Evolutionary conservation across 2,329 filamentous ascomycete genomes (phyloP).

Genomic region (Leptoxyphium fumago): DNA sequence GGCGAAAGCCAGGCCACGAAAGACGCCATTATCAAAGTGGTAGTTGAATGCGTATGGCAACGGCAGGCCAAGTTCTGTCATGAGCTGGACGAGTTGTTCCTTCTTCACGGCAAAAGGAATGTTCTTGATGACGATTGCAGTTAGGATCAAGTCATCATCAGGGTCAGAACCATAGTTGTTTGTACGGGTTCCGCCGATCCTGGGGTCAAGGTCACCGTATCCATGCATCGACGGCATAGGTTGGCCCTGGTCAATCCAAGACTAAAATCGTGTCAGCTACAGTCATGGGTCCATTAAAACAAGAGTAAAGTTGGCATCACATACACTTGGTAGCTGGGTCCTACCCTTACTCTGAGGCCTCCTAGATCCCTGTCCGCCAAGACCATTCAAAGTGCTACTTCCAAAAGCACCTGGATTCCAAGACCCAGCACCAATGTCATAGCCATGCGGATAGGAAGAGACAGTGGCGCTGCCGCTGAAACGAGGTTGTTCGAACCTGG

Average conservation of each 20-base stretch:
- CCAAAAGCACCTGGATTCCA: slow-evolving; percentile 68
- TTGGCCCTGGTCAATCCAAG: slow-evolving; percentile 44
- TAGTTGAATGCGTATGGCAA: slow-evolving; percentile 99
- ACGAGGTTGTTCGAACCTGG: slow-evolving; percentile 39
- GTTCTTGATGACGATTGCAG: slow-evolving; percentile 98
- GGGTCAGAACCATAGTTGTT: slow-evolving; percentile 37
- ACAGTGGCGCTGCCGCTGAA: slow-evolving; percentile 44
- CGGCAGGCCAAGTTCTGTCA: slow-evolving; percentile 87
- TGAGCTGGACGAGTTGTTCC: slow-evolving; percentile 80
- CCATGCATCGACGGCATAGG: slow-evolving; percentile 28
- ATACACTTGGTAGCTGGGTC: slow-evolving; percentile 57
- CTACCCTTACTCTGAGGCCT: slow-evolving; percentile 40
- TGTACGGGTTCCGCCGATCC: slow-evolving; percentile 22
- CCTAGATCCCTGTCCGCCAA: slow-evolving; percentile 13
- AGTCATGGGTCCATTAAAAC: slow-evolving; percentile 1
- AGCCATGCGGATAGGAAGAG: slow-evolving; percentile 46
- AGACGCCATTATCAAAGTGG: slow-evolving; percentile 96
- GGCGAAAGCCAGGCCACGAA: slow-evolving; percentile 88
- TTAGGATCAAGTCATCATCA: slow-evolving; percentile 85
- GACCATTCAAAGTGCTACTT: slow-evolving; percentile 40
- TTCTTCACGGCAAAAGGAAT: slow-evolving; percentile 98
- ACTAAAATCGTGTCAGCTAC: slow-evolving; percentile 27
- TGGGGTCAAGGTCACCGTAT: slow-evolving; percentile 30
- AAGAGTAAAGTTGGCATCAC: slow-evolving; percentile 20
- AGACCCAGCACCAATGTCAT: slow-evolving; percentile 57